Conservation (phyloP, 2,329 filamentous ascomycete genomes). For the Penicillium sp. region DNA sequence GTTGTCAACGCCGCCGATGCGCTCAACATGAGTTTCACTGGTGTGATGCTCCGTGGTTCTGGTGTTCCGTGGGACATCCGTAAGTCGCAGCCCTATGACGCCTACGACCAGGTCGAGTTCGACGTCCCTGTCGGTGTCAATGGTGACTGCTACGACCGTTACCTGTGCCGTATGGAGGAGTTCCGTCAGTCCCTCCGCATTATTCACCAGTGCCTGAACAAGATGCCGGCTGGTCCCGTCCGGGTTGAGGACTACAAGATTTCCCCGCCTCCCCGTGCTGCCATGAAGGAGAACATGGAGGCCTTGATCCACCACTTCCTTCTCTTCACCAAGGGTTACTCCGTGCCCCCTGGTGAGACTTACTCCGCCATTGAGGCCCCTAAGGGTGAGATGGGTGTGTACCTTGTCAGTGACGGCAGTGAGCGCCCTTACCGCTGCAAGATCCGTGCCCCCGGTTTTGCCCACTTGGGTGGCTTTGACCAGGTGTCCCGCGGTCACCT, state of each 20-base stretch:
- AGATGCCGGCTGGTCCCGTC: slow-evolving; percentile 94
- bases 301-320: slow-evolving; percentile 98
- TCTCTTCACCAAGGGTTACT: slow-evolving; percentile 97
- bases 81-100: slow-evolving; percentile 96
- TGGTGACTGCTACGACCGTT: slow-evolving; percentile 98
- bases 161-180: slow-evolving; percentile 99
- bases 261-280: slow-evolving; percentile 86
- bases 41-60: slow-evolving; percentile 96
- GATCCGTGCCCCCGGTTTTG: slow-evolving; percentile 94
- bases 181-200: slow-evolving; percentile 98
- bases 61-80: slow-evolving; percentile 95
- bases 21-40: slow-evolving; percentile 94
- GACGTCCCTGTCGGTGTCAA: slow-evolving; percentile 95
- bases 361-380: slow-evolving; percentile 99
- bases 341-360: slow-evolving; percentile 94
- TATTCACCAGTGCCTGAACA: slow-evolving; percentile 97
- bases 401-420: slow-evolving; percentile 89
- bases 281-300: slow-evolving; percentile 99
- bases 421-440: slow-evolving; percentile 97
- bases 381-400: slow-evolving; percentile 99
- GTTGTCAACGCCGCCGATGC: slow-evolving; percentile 89
- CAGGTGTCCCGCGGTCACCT: slow-evolving; percentile 90
- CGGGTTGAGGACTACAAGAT: slow-evolving; percentile 99
- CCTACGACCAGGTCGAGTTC: slow-evolving; percentile 96
- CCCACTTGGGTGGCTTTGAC: slow-evolving; percentile 91